A percentile compares a stretch with the other conserved stretches of the same genome.
Conservation (phyloP, 352 stramenopile genomes). For the Phytopythium litorale region DNA sequence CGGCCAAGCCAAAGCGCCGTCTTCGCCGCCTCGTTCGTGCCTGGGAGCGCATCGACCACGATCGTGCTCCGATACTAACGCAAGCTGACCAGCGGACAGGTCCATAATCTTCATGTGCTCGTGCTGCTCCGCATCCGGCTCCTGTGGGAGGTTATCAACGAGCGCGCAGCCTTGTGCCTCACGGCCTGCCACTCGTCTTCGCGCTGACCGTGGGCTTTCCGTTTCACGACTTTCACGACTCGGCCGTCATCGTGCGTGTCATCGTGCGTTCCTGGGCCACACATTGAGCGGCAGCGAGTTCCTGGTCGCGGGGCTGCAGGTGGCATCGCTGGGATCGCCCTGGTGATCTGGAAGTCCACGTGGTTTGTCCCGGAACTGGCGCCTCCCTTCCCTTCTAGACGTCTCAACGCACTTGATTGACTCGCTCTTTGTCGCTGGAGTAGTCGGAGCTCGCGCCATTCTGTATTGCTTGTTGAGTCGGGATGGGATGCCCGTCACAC, state of each 20-base stretch:
- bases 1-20: slow-evolving; percentile 12
- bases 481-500: slow-evolving; percentile 22
- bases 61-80: slow-evolving; percentile 32
- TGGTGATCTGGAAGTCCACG: slow-evolving; percentile 27
- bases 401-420: slow-evolving; percentile 24
- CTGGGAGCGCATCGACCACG: slow-evolving; percentile 20
- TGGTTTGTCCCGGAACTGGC: slow-evolving; percentile 40
- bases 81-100: slow-evolving; percentile 7
- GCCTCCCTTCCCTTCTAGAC: slow-evolving; percentile 23
- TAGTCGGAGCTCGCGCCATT: slow-evolving; percentile 22
- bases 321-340: slow-evolving; percentile 11
- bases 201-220: slow-evolving; percentile 28
- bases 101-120: slow-evolving; percentile 8
- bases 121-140: slow-evolving; percentile 33
- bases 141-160: slow-evolving; percentile 45
- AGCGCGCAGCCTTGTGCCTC: slow-evolving; percentile 39
- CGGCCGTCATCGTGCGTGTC: slow-evolving; percentile 15
- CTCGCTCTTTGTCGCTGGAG: slow-evolving; percentile 11
- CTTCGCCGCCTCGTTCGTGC: slow-evolving; percentile 12
- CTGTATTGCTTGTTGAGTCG: slow-evolving; percentile 27
- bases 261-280: slow-evolving; percentile 28
- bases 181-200: slow-evolving; percentile 36
- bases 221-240: slow-evolving; percentile 26
- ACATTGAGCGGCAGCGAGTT: slow-evolving; percentile 10
- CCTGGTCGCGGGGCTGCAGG: slow-evolving; percentile 17